Conservation (phyloP, 2,329 filamentous ascomycete genomes). For the Grosmannia huntii region DNA sequence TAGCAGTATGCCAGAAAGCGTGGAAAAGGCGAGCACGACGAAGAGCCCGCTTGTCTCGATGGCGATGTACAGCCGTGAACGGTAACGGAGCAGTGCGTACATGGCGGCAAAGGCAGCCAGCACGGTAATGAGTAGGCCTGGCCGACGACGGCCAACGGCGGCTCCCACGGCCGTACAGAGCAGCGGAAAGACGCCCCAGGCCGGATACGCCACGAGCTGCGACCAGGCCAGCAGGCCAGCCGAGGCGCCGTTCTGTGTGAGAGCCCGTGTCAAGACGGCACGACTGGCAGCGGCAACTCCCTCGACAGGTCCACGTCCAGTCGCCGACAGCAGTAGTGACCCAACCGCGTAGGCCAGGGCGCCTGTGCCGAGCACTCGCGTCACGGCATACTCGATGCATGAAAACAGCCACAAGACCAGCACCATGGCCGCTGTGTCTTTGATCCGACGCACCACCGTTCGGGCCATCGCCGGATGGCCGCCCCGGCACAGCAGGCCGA, state of each 20-base stretch:
- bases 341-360: slow-evolving; percentile 16
- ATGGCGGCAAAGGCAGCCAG: slow-evolving; percentile 6
- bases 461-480: neutral
- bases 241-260: neutral
- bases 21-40: slow-evolving; percentile 14
- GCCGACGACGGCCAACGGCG: slow-evolving; percentile 3
- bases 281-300: neutral
- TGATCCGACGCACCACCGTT: neutral
- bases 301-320: slow-evolving; percentile 2
- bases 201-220: slow-evolving; percentile 7
- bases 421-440: slow-evolving; percentile 4
- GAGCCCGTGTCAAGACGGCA: neutral
- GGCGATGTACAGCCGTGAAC: slow-evolving; percentile 25
- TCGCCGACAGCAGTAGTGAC: slow-evolving; percentile 7
- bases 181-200: slow-evolving; percentile 10
- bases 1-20: slow-evolving; percentile 3
- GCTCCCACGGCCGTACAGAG: neutral
- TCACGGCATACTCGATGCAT: slow-evolving; percentile 18
- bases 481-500: neutral
- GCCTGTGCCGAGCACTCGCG: slow-evolving; percentile 15
- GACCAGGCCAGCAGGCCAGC: slow-evolving; percentile 4
- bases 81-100: slow-evolving; percentile 17
- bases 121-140: slow-evolving; percentile 12
- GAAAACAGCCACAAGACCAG: slow-evolving; percentile 17
- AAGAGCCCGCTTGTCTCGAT: slow-evolving; percentile 25